A percentile compares a stretch with the other conserved stretches of the same genome.
Evolutionary conservation across 148 eudicot species (phyloP).

Genomic region (Chenopodium berlandieri): DNA sequence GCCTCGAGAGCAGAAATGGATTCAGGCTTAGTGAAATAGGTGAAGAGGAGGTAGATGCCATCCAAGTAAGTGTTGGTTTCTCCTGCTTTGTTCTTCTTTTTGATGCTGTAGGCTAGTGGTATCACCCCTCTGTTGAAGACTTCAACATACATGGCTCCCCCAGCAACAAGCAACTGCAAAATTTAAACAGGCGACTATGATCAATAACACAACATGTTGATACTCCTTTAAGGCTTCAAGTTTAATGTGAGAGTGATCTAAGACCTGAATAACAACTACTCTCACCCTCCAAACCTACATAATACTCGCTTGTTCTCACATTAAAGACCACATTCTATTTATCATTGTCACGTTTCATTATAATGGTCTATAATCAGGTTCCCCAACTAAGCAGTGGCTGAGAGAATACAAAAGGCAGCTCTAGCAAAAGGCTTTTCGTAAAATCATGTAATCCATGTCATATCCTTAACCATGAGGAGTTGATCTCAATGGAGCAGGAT

Average conservation of each 20-base stretch:
- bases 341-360: too few species aligned
- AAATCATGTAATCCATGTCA: too few species aligned
- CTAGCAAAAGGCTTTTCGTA: too few species aligned
- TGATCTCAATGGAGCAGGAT: not conserved
- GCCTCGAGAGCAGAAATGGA: constrained; percentile 54
- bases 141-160: constrained; percentile 84
- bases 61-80: constrained; percentile 83
- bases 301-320: too few species aligned
- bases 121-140: constrained; percentile 88
- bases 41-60: constrained; percentile 86
- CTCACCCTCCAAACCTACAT: not conserved
- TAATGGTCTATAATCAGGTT: too few species aligned
- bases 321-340: too few species aligned
- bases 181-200: not conserved
- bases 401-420: too few species aligned
- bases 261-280: not conserved
- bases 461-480: too few species aligned
- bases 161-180: constrained; percentile 74
- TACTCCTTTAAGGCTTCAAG: not conserved
- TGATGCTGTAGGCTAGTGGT: constrained; percentile 80
- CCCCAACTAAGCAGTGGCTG: too few species aligned
- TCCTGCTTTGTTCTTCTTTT: constrained; percentile 89
- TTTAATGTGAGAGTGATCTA: not conserved
- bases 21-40: constrained; percentile 92
- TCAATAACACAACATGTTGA: not conserved